Evolutionary conservation across 495 filamentous ascomycete species (phyloP), one percentile per base, ranked within the genome.

Genomic region (Daldinia childiae): DNA sequence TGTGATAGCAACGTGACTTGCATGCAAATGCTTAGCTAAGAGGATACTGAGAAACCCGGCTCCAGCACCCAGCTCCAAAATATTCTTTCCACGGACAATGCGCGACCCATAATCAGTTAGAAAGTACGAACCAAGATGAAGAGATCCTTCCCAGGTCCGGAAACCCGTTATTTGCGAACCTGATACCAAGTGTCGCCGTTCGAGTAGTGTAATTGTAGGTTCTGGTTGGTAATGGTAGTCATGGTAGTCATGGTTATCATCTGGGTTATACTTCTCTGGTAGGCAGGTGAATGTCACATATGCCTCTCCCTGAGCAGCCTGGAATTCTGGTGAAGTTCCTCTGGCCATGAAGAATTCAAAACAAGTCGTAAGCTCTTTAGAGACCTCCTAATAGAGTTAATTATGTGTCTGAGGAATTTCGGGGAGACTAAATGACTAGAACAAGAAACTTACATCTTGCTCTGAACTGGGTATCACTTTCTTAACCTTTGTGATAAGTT

Each of bases 131-230:
- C 87, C 91, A 0, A 95, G 84, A 74, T 92, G 89, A 4, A 97
- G 79, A 4, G 92, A 89, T 2, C 90, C 93, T 81, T 95, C 93
- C 93, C 93, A 97, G 4, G 93, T 97, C 9, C 93, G 86, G 29
- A 91, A 86, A 0, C 93, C 93, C 0, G 93, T 96, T 0, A 88
- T 93, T 11, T 89, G 90, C n/a, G 86, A 83, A 0, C 87, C 85
- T 4, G 89, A 89, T 41, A 97, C 84, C 0, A 95, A 68, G 52
- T 87, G 85, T 8, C 89, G 88, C 21, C 88, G 87, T 78, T 97
- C 93, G 6, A 88, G 80, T 7, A 91, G 69, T 2, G 82, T 90
- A 59, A 89, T 79, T 1, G 80, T 73, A 54, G 62, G 71, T 29
- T 68, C 62, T 15, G 58, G 15, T 5, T 21, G 39, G 39, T n/a